Conservation (phyloP, 257 asterid genomes). For the Vinca minor region DNA sequence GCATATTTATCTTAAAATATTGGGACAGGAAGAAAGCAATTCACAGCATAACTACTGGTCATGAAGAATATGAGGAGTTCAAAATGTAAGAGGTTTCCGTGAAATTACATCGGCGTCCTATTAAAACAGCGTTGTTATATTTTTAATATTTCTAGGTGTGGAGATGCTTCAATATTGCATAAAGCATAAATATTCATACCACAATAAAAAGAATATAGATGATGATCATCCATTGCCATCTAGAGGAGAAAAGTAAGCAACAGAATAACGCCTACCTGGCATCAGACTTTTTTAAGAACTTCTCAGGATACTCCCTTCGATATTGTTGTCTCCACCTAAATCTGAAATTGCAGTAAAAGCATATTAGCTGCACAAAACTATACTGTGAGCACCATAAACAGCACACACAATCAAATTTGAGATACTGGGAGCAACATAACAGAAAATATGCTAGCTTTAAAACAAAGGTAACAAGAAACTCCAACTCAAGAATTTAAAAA, state of each 20-base stretch:
- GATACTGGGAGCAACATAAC: no score
- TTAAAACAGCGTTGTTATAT: background rate
- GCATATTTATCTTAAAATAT: background rate
- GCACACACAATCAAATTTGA: background rate
- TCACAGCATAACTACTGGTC: background rate
- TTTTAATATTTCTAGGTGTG: background rate
- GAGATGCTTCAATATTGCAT: background rate
- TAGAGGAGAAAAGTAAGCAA: background rate
- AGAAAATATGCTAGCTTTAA: no score
- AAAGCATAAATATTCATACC: background rate
- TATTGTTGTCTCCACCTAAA: slow-evolving; percentile 86
- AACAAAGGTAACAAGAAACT: no score
- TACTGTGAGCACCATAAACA: background rate
- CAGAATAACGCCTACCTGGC: slow-evolving; percentile 44
- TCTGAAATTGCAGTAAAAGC: slow-evolving; percentile 33
- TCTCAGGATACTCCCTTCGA: slow-evolving; percentile 71
- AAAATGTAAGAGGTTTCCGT: slow-evolving; percentile 4
- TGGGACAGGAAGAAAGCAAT: background rate
- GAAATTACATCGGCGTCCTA: background rate
- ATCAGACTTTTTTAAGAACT: slow-evolving; percentile 72
- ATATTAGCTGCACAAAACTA: slow-evolving; percentile 7
- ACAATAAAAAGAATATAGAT: background rate
- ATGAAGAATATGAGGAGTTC: background rate
- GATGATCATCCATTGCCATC: background rate
- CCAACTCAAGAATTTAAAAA: no score